Percentiles rank a stretch among this genome's conserved stretches.
These are phyloP conservation scores for Biscogniauxia sp. DNA, from an alignment of 2,329 filamentous ascomycete genomes.

Conservation along the genomic window DNA sequence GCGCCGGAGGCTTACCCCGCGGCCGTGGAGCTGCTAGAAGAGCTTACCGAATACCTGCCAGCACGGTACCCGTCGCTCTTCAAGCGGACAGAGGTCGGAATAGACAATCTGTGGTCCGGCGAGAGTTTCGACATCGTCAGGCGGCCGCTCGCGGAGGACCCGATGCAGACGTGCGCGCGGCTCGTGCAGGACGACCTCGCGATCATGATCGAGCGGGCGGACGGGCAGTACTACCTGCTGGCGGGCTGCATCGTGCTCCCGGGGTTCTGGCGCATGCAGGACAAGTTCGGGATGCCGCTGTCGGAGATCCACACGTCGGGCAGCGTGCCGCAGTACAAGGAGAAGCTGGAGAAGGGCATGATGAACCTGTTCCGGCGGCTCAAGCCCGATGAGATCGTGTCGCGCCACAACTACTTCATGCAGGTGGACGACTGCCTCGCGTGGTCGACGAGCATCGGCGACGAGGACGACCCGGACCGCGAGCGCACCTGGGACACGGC, in stretches of 20 bases:
- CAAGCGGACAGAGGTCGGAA: conserved; percentile 58
- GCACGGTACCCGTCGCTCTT: conserved; percentile 73
- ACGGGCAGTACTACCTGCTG: conserved; percentile 79
- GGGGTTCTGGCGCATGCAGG: conserved; percentile 79
- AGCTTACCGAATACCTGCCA: conserved; percentile 68
- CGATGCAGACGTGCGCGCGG: conserved; percentile 71
- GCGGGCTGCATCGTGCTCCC: conserved; percentile 73
- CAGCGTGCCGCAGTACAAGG: conserved; percentile 51
- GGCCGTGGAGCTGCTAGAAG: conserved; percentile 73
- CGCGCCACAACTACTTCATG: conserved; percentile 81
- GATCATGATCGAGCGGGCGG: conserved; percentile 73
- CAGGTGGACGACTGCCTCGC: conserved; percentile 77
- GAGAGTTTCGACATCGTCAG: conserved; percentile 69
- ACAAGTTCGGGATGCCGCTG: conserved; percentile 78
- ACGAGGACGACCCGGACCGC: conserved; percentile 57
- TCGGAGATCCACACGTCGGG: conserved; percentile 78
- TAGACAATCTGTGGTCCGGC: conserved; percentile 68
- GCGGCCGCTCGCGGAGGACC: conserved; percentile 68
- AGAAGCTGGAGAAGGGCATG: conserved; percentile 36
- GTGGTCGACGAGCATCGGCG: conserved; percentile 75
- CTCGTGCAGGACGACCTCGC: conserved; percentile 80
- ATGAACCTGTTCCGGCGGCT: conserved; percentile 68
- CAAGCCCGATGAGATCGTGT: conserved; percentile 61
- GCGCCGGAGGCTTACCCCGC: conserved; percentile 68
- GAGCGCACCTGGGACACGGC: conserved; percentile 71